Evolutionary conservation across 2,329 filamentous ascomycete species (phyloP), one percentile per base, ranked within the genome.

Genomic region (Colletotrichum incanum): DNA sequence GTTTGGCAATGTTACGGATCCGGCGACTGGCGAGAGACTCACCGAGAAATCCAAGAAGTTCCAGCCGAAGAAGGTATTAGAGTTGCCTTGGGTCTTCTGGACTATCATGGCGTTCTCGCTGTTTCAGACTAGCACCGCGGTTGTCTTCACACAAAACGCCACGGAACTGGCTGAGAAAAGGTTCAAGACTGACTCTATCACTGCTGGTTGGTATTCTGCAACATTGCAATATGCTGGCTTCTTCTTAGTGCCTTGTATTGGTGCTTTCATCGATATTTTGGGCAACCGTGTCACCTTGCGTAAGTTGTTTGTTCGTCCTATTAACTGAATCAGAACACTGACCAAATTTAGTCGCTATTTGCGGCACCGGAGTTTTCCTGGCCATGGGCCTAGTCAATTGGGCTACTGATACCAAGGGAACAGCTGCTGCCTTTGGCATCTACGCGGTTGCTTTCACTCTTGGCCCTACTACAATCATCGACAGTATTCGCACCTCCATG

Each of bases 11-110:
- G 84, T 83, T 1, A 77, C 80, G 0, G 90, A 92, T 65, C 86
- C 85, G 0, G 88, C 89, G 0, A 91, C 90, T 0, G 87, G 89
- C 0, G 89, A 92, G 74, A 82, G 82, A 28, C 80, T 92, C n/a
- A 90, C 86, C 0, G 89, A 91, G 77, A 90, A 85, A 72, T 89
- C 88, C 76, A 88, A 87, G 72, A 88, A 86, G 52, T 87, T 91
- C 47, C 87, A 91, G 68, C 72, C 88, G 6, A 78, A 78, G 2
- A 91, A 90, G 78, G 81, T 90, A n/a, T 76, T 91, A 0, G 82
- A 86, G 5, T 78, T 92, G 1, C 89, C 90, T 0, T 91, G 90
- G 90, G 82, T 84, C 0, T 91, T 90, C 72, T 92, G 90, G 90
- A 75, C 81, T 11, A 75, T 91, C 12, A 80, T 89, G 47, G 76